A percentile compares a stretch with the other conserved stretches of the same genome.
phyloP scores from a whole-genome alignment of 805 yeast genomes.

The Lipomyces sp. region DNA sequence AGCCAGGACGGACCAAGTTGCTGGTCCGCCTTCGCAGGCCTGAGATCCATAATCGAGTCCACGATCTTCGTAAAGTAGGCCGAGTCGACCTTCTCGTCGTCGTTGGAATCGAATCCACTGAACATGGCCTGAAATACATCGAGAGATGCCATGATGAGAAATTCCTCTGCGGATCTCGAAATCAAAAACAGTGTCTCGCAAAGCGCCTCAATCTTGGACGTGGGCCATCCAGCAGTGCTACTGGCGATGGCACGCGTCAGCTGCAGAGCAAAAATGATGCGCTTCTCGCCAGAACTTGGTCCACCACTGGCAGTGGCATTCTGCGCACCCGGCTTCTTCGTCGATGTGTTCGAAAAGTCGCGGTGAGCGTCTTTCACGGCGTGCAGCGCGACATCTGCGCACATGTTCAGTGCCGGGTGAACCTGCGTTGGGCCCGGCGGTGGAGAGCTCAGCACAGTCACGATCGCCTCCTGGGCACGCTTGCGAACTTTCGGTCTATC shows the following conservation, averaged over 20 bases:
- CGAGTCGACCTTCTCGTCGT: conserved; percentile 45
- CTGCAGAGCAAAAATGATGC: conserved; percentile 72
- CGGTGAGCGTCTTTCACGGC: conserved; percentile 49
- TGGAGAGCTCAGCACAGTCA: conserved; percentile 56
- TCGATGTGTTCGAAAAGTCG: conserved; percentile 36
- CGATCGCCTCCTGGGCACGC: conserved; percentile 89
- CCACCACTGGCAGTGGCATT: conserved; percentile 15
- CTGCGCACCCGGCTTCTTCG: conserved; percentile 37
- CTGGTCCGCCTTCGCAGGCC: conserved; percentile 77
- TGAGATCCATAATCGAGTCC: conserved; percentile 69
- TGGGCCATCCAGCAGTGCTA: conserved; percentile 79
- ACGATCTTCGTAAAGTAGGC: conserved; percentile 63
- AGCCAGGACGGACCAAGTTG: conserved; percentile 93
- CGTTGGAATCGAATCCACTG: conserved; percentile 47
- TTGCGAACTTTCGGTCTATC: conserved; percentile 92
- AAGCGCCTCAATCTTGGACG: conserved; percentile 59
- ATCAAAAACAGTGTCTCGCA: conserved; percentile 74
- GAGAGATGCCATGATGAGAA: conserved; percentile 75
- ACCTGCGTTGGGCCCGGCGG: conserved; percentile 75
- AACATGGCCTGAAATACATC: conserved; percentile 79
- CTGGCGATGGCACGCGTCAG: conserved; percentile 63
- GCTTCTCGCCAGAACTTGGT: conserved; percentile 33
- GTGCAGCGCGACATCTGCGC: conserved; percentile 66
- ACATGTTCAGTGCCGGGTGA: conserved; percentile 70
- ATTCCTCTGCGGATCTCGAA: conserved; percentile 81